Evolutionary conservation across 2,329 filamentous ascomycete genomes (phyloP).

Genomic region (Talaromyces verruculosus): DNA sequence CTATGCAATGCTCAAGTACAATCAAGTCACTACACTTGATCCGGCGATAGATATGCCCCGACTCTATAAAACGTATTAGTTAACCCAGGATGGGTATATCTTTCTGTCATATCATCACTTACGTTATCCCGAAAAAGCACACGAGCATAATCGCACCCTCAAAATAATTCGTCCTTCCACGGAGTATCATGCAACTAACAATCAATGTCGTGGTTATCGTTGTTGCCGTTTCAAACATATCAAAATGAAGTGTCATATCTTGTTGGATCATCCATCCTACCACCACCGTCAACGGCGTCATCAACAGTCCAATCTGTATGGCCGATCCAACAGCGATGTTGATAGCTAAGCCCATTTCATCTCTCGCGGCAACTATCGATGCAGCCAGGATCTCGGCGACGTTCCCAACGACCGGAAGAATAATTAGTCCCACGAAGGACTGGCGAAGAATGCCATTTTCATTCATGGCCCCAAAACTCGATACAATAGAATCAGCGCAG

Average conservation of each 20-base stretch:
- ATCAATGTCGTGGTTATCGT: neutral
- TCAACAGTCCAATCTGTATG: slow-evolving; percentile 70
- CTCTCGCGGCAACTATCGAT: slow-evolving; percentile 68
- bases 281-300: slow-evolving; percentile 69
- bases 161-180: neutral
- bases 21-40: neutral
- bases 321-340: slow-evolving; percentile 69
- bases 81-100: neutral
- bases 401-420: slow-evolving; percentile 71
- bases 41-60: neutral
- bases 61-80: neutral
- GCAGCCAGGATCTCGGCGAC: slow-evolving; percentile 72
- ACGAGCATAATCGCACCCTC: neutral
- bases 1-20: neutral
- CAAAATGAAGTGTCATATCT: slow-evolving; percentile 33
- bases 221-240: slow-evolving; percentile 10
- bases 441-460: slow-evolving; percentile 55
- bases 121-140: neutral
- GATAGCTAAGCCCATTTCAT: slow-evolving; percentile 75
- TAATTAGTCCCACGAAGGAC: slow-evolving; percentile 69
- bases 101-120: neutral
- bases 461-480: neutral
- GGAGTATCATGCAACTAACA: neutral
- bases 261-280: slow-evolving; percentile 68
- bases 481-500: slow-evolving; percentile 51